phyloP scores from a whole-genome alignment of 805 yeast genomes.

The Pichia cephalocereana region DNA sequence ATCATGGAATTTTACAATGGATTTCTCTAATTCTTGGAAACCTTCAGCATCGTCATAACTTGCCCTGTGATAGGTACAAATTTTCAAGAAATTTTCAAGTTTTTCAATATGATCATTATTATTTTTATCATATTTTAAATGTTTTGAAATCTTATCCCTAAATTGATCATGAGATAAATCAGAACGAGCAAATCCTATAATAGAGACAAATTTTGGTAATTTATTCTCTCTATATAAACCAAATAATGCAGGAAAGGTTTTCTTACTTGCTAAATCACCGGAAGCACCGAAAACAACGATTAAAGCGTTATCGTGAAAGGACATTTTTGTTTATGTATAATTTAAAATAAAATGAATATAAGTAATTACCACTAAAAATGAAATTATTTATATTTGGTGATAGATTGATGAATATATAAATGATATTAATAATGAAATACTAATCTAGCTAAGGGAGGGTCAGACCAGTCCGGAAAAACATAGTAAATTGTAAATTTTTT shows the following conservation, averaged over 20 bases:
- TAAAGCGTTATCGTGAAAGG: conserved; percentile 35
- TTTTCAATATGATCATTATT: conserved; percentile 23
- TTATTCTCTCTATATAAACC: conserved; percentile 72
- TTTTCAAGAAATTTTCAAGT: conserved; percentile 52
- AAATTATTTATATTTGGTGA: too few relatives aligned
- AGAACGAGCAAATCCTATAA: conserved; percentile 91
- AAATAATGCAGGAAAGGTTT: conserved; percentile 82
- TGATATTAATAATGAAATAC: too few relatives aligned
- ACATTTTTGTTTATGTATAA: background rate
- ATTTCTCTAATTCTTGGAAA: conserved; percentile 45
- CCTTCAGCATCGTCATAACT: conserved; percentile 76
- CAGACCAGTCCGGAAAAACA: background rate
- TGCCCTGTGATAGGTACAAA: conserved; percentile 66
- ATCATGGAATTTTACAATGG: conserved; percentile 39
- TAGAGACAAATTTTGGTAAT: conserved; percentile 58
- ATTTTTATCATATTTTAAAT: conserved; percentile 36
- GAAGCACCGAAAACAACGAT: conserved; percentile 90
- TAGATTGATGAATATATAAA: too few relatives aligned
- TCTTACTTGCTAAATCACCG: conserved; percentile 92
- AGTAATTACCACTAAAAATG: too few relatives aligned
- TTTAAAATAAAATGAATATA: too few relatives aligned
- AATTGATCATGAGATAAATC: conserved; percentile 59
- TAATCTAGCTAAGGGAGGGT: background rate
- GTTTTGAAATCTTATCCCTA: conserved; percentile 53
- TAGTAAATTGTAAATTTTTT: background rate